phyloP scores from a whole-genome alignment of 768 basidiomycete genomes.

The Mycena indigotica region DNA sequence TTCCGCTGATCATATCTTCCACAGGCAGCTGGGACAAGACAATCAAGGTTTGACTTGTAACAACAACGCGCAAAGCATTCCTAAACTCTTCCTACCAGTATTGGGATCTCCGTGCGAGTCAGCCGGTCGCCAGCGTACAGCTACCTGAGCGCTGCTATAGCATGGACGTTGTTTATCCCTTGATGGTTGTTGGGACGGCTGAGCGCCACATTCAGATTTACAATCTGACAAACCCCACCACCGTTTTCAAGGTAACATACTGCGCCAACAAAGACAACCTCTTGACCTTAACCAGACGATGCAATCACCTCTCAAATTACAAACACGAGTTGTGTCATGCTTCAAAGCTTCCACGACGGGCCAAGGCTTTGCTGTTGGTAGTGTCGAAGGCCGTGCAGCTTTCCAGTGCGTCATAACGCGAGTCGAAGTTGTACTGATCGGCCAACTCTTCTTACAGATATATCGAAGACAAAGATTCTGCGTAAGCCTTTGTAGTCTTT shows the following conservation, averaged over 20 bases:
- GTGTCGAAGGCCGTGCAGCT: constrained; percentile 89
- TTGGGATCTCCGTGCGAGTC: constrained; percentile 85
- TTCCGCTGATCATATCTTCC: background rate
- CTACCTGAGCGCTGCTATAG: constrained; percentile 92
- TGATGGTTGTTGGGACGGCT: constrained; percentile 92
- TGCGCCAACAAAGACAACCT: background rate
- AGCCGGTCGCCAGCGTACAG: constrained; percentile 74
- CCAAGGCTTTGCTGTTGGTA: constrained; percentile 77
- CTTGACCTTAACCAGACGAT: constrained; percentile 58
- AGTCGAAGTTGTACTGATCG: constrained; percentile 1
- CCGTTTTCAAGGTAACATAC: constrained; percentile 67
- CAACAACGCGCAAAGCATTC: constrained; percentile 1
- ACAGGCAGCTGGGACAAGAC: constrained; percentile 99
- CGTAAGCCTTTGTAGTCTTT: constrained; percentile 46
- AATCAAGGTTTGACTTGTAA: constrained; percentile 65
- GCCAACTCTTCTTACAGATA: constrained; percentile 52
- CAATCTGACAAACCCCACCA: constrained; percentile 81
- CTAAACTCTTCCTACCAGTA: constrained; percentile 53
- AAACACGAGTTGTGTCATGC: constrained; percentile 84
- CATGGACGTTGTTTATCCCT: constrained; percentile 77
- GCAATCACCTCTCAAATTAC: constrained; percentile 88
- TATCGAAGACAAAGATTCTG: constrained; percentile 79
- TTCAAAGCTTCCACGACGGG: constrained; percentile 67
- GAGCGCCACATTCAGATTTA: constrained; percentile 90
- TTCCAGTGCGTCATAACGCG: constrained; percentile 70